A percentile compares a stretch with the other conserved stretches of the same genome.
These are phyloP conservation scores for Ascochyta clinopodiicola DNA, from an alignment of 2,329 filamentous ascomycete species.

Conservation along the genomic window DNA sequence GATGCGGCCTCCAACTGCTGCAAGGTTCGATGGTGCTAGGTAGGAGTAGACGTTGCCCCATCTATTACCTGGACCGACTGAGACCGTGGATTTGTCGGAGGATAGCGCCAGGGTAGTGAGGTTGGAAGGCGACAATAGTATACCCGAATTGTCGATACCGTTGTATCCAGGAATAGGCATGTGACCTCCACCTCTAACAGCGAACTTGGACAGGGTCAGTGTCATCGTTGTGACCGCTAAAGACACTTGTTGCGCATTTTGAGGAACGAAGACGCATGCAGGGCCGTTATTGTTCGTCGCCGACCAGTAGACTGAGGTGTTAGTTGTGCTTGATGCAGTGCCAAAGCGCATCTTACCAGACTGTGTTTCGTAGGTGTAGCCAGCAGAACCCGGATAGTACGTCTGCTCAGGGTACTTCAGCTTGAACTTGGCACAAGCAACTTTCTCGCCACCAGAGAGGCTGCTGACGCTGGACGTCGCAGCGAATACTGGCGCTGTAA, in stretches of 20 bases:
- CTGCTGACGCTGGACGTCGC: not conserved
- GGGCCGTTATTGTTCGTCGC: constrained; percentile 19
- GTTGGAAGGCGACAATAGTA: constrained; percentile 26
- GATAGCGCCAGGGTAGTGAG: constrained; percentile 30
- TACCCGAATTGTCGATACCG: constrained; percentile 23
- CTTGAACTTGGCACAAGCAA: constrained; percentile 5
- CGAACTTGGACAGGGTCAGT: constrained; percentile 22
- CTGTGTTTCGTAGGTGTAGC: constrained; percentile 13
- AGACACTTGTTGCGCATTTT: constrained; percentile 25
- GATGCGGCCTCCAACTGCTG: constrained; percentile 38
- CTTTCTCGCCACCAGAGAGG: not conserved
- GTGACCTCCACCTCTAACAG: constrained; percentile 32
- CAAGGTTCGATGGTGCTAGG: constrained; percentile 28
- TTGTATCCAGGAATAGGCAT: constrained; percentile 31
- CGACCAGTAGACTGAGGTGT: constrained; percentile 19
- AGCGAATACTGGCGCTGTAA: not conserved
- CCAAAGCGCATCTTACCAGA: not conserved
- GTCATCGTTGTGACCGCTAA: constrained; percentile 23
- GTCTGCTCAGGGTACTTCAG: constrained; percentile 9
- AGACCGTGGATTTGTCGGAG: constrained; percentile 29
- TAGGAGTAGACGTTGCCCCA: constrained; percentile 41
- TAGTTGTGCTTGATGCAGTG: not conserved
- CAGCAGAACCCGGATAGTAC: constrained; percentile 10
- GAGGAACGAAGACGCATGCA: constrained; percentile 30
- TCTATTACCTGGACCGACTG: constrained; percentile 37